phyloP scores from a whole-genome alignment of 192 early-diverging fungal species.

The Entophlyctis helioformis region DNA sequence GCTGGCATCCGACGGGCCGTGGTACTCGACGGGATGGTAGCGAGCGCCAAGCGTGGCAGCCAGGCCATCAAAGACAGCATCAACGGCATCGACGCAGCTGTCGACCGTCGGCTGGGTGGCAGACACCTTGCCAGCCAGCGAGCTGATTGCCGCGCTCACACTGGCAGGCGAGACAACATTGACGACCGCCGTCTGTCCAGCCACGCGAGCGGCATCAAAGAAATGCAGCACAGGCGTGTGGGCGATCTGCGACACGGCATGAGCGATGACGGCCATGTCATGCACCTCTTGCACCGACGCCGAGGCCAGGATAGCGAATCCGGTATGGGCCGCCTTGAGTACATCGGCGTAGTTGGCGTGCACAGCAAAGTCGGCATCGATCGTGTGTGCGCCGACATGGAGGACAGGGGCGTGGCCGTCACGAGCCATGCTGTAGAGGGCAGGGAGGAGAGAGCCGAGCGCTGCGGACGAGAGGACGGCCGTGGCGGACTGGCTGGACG shows the following conservation, averaged over 20 bases:
- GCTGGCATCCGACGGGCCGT: constrained; percentile 57
- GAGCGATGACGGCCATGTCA: constrained; percentile 75
- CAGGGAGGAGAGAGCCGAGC: constrained; percentile 70
- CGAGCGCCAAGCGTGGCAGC: constrained; percentile 35
- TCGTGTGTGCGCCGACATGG: constrained; percentile 64
- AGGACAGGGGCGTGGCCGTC: constrained; percentile 58
- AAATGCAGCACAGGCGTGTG: constrained; percentile 70
- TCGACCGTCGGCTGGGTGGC: too few species aligned
- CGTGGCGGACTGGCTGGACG: constrained; percentile 24
- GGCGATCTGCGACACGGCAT: constrained; percentile 54
- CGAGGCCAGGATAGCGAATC: constrained; percentile 66
- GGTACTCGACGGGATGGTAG: constrained; percentile 76
- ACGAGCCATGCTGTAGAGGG: constrained; percentile 60
- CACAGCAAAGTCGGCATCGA: constrained; percentile 47
- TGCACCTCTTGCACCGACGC: constrained; percentile 74
- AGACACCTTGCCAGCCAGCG: background rate
- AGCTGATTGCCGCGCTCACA: constrained; percentile 8
- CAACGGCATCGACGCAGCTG: constrained; percentile 17
- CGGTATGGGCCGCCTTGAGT: constrained; percentile 62
- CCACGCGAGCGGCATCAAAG: constrained; percentile 56
- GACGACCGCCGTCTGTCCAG: constrained; percentile 36
- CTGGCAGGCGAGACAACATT: too few species aligned
- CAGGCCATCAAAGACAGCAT: constrained; percentile 33
- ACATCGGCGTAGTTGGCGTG: constrained; percentile 57
- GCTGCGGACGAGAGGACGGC: constrained; percentile 64